Evolutionary conservation across 768 basidiomycete genomes (phyloP).

Genomic region (Rhizopogon sp.): DNA sequence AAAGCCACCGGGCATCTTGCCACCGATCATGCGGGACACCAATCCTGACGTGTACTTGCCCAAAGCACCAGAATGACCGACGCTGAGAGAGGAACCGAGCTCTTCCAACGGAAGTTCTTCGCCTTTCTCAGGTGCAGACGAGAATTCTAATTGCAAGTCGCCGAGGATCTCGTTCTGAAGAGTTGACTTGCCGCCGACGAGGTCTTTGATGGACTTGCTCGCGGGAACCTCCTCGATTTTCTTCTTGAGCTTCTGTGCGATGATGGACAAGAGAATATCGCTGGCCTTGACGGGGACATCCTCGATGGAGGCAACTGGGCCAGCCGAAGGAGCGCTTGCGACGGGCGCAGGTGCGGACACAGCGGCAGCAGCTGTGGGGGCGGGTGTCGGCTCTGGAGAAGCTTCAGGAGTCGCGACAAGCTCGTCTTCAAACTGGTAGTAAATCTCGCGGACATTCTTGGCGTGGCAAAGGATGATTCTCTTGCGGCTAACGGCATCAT

Average conservation of each 20-base stretch:
- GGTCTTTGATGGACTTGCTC: constrained; percentile 95
- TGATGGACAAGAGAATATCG: constrained; percentile 82
- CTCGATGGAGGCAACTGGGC: constrained; percentile 70
- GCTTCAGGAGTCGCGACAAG: constrained; percentile 35
- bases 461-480: constrained; percentile 88
- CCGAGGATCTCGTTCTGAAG: constrained; percentile 98
- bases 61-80: constrained; percentile 78
- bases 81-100: constrained; percentile 77
- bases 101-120: constrained; percentile 97
- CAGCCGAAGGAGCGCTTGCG: constrained; percentile 44
- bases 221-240: constrained; percentile 82
- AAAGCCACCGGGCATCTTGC: constrained; percentile 99
- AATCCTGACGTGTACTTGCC: constrained; percentile 94
- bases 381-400: constrained; percentile 26
- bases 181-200: constrained; percentile 97
- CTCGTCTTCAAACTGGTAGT: constrained; percentile 96
- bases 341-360: constrained; percentile 37
- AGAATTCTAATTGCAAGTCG: constrained; percentile 92
- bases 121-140: constrained; percentile 94
- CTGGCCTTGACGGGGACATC: constrained; percentile 89
- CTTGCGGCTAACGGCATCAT: constrained; percentile 76
- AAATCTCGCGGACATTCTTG: constrained; percentile 95
- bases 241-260: constrained; percentile 99
- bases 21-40: constrained; percentile 85
- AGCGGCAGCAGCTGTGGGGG: constrained; percentile 36